These are phyloP conservation scores for Trichoderma asperellum DNA, from an alignment of 2,329 filamentous ascomycete species.

Conservation along the genomic window DNA sequence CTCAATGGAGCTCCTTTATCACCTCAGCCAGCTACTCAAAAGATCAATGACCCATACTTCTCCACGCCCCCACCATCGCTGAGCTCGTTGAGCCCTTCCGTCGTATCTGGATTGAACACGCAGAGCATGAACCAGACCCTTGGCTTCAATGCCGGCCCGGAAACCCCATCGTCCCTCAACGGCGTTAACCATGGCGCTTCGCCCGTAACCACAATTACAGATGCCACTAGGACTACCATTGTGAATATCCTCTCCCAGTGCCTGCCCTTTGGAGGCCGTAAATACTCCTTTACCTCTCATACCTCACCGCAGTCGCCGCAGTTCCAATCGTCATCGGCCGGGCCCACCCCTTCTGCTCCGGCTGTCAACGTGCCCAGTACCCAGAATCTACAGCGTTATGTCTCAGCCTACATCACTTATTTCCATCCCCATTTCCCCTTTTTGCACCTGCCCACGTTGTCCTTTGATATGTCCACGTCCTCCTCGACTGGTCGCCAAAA, in stretches of 20 bases:
- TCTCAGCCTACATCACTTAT: constrained; percentile 85
- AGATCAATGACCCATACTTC: constrained; percentile 74
- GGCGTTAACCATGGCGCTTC: constrained; percentile 63
- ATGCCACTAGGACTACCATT: constrained; percentile 65
- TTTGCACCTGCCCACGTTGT: constrained; percentile 85
- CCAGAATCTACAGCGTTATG: constrained; percentile 84
- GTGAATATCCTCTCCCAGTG: constrained; percentile 63
- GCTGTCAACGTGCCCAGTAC: constrained; percentile 73
- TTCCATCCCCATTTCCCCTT: constrained; percentile 97
- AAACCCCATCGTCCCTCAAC: constrained; percentile 73
- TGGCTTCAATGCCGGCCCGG: constrained; percentile 67
- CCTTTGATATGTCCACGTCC: constrained; percentile 79
- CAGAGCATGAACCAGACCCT: constrained; percentile 68
- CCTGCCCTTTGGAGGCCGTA: constrained; percentile 60
- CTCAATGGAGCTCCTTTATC: constrained; percentile 73
- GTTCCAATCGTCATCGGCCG: constrained; percentile 46
- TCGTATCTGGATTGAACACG: constrained; percentile 66
- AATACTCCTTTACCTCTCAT: constrained; percentile 65
- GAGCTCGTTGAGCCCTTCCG: constrained; percentile 72
- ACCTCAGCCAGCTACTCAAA: constrained; percentile 73
- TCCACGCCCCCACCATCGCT: constrained; percentile 76
- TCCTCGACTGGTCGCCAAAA: constrained; percentile 64
- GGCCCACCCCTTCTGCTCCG: constrained; percentile 55
- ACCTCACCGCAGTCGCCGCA: constrained; percentile 60
- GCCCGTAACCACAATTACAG: constrained; percentile 67